Percentiles rank a stretch among this genome's conserved stretches.
These are phyloP conservation scores for Saksenaea oblongispora DNA, from an alignment of 371 early-diverging fungal genomes.

Conservation along the genomic window DNA sequence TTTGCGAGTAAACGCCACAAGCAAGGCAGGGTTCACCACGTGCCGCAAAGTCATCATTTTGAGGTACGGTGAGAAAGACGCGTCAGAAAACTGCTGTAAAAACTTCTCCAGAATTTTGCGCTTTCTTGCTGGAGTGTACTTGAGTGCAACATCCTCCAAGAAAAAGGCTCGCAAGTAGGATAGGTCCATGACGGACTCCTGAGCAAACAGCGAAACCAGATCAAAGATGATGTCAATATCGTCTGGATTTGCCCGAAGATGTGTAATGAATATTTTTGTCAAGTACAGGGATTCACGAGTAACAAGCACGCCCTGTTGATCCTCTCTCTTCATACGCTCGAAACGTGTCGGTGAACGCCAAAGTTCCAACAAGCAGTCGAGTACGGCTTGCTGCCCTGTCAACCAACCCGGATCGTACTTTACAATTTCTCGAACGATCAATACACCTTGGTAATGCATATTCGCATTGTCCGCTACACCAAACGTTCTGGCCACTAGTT, in stretches of 20 bases:
- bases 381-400: constrained; percentile 37
- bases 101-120: constrained; percentile 69
- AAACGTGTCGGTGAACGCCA: constrained; percentile 61
- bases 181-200: constrained; percentile 71
- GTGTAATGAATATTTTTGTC: constrained; percentile 72
- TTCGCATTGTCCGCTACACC: constrained; percentile 26
- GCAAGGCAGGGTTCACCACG: constrained; percentile 80
- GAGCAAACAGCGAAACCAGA: constrained; percentile 73
- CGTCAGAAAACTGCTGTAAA: constrained; percentile 60
- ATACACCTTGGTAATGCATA: constrained; percentile 62
- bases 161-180: constrained; percentile 73
- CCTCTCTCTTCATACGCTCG: constrained; percentile 55
- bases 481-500: constrained; percentile 63
- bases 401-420: constrained; percentile 67
- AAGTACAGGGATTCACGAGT: constrained; percentile 61
- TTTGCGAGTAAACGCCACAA: constrained; percentile 58
- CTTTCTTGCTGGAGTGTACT: constrained; percentile 59
- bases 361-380: constrained; percentile 54
- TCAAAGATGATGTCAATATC: constrained; percentile 78
- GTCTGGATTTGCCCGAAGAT: constrained; percentile 58
- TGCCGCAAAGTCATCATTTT: constrained; percentile 73
- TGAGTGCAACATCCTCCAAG: constrained; percentile 66
- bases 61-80: constrained; percentile 40
- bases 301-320: constrained; percentile 48
- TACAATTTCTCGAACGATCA: constrained; percentile 64